Base-by-base conservation (phyloP, 2,329 filamentous ascomycete species). In the Colletotrichum lupini region DNA sequence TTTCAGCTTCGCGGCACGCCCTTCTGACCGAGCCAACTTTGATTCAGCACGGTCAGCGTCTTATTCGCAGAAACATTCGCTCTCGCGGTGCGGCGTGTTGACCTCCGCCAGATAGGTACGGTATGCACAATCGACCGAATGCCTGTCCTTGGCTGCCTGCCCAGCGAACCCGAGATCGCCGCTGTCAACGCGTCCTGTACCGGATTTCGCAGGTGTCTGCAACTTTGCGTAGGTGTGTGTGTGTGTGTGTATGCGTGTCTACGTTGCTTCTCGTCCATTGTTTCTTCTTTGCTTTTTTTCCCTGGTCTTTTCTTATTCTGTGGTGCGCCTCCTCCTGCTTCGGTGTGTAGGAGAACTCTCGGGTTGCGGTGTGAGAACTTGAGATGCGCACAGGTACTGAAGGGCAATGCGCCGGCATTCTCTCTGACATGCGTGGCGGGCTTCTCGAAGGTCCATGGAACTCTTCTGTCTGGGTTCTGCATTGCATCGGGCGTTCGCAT, bases 41-140 rank as follows among this genome's bases (percentile, higher is more conserved):
- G 53, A 24, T 67, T 46, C 32, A 28, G 46, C 30, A 26, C 30
- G 19, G 56, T 59, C 46, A 55, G 61, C 46, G 22, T 42, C 37
- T 42, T 37, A 52, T 46, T 67, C 56, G 63, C 62, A 60, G 42
- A 61, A 61, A 61, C 32, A 60, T 14, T 71, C 56, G 68, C 62
- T 61, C 63, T 61, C 63, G 32, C 28, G 30, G 28, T 32, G 32
- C 30, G 11, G 56, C 26, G 55, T 37, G 46, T 28, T 56, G 56
- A 8, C 22, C 9, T 30, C 24, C 22, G 49, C 19, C 28, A 35
- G 35, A 55, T 37, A 46, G 28, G 32, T 16, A 49, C 24, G 37
- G 56, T 57, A 49, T 49, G 42, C 55, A 35, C 56, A 68, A 59
- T 37, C 53, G 55, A 58, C 63, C 46, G 66, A 69, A 69, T 53